Evolutionary conservation across 1,284 basidiomycete genomes (phyloP), one percentile per base, ranked within the genome.

Genomic region (Leccinum ambiguum): DNA sequence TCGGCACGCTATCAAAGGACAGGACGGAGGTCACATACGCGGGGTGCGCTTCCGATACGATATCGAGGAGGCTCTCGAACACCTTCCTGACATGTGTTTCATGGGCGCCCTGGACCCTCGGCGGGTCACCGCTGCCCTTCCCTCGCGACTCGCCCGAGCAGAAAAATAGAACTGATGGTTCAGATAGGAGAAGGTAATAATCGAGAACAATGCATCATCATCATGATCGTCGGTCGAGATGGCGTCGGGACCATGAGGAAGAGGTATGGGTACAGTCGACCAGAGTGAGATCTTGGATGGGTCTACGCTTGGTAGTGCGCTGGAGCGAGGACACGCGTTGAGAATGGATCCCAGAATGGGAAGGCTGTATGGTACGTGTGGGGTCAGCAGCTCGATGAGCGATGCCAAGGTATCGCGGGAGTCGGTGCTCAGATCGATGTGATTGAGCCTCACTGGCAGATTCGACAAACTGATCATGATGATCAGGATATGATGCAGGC

Each of bases 311-410:
- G 39, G 66, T 11, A 69, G 11, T 7, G 66, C 64, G 33, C 18
- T 58, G 23, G 66, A 7, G 26, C 69, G 71, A 53, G 60, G 64
- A 45, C 48, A 45, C 23, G 67, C 11, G 58, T 74, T 74, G 18
- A 68, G 66, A 45, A 74, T 53, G 62, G 45, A 18, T 8, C 71
- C 71, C 8, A 73, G 62, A 50, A 48, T 48, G 10, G 45, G n/a
- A 67, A 68, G 65, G 18, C 68, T 67, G 53, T 63, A 64, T 7
- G 71, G 70, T 58, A 58, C 43, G 39, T 64, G 62, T 21, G 69
- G 64, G 10, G 58, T n/a, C 6, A 70, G 70, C 14, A 73, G 26
- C 23, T 62, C 50, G 57, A 61, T 33, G 58, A 73, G 60, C 2
- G 60, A 57, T 58, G 62, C 18, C 50, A 62, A 6, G 9, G 59